Evolutionary conservation across 169 alveolate species (phyloP), one percentile per base, ranked within the genome.

Genomic region (Perkinsus olseni): DNA sequence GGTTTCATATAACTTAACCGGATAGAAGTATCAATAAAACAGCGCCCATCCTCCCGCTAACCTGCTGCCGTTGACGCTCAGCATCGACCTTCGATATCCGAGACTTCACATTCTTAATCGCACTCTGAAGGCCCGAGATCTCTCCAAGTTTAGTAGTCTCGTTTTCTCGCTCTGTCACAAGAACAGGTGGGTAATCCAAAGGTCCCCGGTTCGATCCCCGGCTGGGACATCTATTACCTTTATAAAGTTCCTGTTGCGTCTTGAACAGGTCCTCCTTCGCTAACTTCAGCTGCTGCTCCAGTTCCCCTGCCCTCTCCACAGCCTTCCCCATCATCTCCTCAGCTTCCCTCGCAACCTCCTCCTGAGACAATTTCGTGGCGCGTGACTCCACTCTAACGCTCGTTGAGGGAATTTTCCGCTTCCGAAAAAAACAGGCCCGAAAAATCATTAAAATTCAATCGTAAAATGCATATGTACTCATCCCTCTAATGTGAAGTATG

Each of bases 121-220:
- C 97, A 62, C 97, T 95, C 90, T 97, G 96, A 36, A 97, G 97
- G 24, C 98, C 98, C 40, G 97, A 95, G 34, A 97, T 97, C 94
- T 97, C 98, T 40, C 99, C 98, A 94, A 97, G 96, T 39, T 97
- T 94, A 92, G 97, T 96, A 34, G 98, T 98, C 95, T 98, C 98
- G 91, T 93, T 94, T 40, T 96, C 97, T 94, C 98, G 95, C 3
- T 39, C 36, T 39, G 0, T 11, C 34, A 91, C n/a, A n/a, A n/a
- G n/a, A n/a, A n/a, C n/a, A n/a, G n/a, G n/a, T n/a, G n/a, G n/a
- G 34, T 24, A 11, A 38, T 38, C 45, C n/a, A 28, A 91, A 28
- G 62, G 92, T 39, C 74, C 50, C 50, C 50, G 50, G 50, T 40
- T 40, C 50, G 50, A 51, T 39, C 62, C 50, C 36, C 62, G 74